A percentile compares a stretch with the other conserved stretches of the same genome.
Evolutionary conservation across 2,329 filamentous ascomycete species (phyloP).

Genomic region (Knufia petricola): DNA sequence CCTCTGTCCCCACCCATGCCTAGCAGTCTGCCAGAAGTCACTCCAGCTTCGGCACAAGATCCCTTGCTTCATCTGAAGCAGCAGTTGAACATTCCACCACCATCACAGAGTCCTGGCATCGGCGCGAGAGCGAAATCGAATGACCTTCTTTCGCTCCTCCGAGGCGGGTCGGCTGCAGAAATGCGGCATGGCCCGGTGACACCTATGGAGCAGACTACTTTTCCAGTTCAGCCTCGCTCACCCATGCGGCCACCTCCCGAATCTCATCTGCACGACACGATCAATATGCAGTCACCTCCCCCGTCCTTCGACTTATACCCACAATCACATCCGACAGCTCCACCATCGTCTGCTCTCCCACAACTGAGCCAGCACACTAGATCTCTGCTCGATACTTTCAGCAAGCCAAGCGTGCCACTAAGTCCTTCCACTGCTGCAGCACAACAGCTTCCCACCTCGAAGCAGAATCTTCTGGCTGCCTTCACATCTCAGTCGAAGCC

Average conservation of each 20-base stretch:
- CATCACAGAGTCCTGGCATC: slow-evolving; percentile 17
- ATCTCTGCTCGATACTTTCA: slow-evolving; percentile 49
- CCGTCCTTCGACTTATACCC: slow-evolving; percentile 3
- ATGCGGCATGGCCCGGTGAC: slow-evolving; percentile 35
- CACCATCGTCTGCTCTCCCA: slow-evolving; percentile 49
- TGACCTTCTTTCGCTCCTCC: slow-evolving; percentile 48
- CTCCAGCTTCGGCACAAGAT: slow-evolving; percentile 28
- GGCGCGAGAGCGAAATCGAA: slow-evolving; percentile 36
- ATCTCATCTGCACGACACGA: background rate
- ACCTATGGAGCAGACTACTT: slow-evolving; percentile 48
- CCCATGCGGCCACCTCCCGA: background rate
- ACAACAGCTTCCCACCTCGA: slow-evolving; percentile 2
- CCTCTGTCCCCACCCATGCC: slow-evolving; percentile 18
- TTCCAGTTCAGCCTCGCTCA: slow-evolving; percentile 33
- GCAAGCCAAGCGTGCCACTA: slow-evolving; percentile 29
- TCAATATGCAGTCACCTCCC: slow-evolving; percentile 5
- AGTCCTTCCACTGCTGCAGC: slow-evolving; percentile 10
- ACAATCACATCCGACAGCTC: slow-evolving; percentile 32
- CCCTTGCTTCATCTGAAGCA: slow-evolving; percentile 45
- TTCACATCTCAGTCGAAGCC: background rate
- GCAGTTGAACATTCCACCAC: slow-evolving; percentile 31
- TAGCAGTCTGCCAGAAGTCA: slow-evolving; percentile 35
- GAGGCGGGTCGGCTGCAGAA: slow-evolving; percentile 30
- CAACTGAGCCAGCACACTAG: slow-evolving; percentile 49
- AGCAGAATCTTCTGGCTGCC: slow-evolving; percentile 5